Conservation (phyloP, 345 rosid species). For the Salix koriyanagi region DNA sequence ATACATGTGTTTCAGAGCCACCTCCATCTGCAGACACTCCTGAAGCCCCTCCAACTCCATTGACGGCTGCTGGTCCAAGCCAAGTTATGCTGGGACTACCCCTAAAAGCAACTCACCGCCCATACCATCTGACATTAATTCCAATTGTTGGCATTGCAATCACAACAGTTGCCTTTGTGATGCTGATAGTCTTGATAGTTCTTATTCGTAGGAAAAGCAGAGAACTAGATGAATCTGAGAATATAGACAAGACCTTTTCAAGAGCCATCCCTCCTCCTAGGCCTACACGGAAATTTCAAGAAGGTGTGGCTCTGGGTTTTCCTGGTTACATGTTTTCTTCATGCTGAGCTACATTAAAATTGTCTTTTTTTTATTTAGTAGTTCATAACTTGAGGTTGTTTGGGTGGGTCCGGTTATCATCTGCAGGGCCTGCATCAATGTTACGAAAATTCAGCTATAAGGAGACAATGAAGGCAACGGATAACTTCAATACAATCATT, state of each 20-base stretch:
- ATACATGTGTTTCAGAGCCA: conserved; percentile 29
- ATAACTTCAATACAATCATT: conserved; percentile 56
- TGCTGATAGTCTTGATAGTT: conserved; percentile 58
- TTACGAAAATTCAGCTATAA: conserved; percentile 70
- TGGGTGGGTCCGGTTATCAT: conserved; percentile 3
- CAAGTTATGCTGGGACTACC: conserved; percentile 41
- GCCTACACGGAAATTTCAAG: conserved; percentile 54
- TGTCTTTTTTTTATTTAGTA: neutral
- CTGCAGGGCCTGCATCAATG: conserved; percentile 59
- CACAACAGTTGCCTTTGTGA: conserved; percentile 48
- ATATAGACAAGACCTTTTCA: conserved; percentile 38
- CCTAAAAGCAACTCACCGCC: conserved; percentile 40
- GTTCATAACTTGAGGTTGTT: neutral
- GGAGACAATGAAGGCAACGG: conserved; percentile 80
- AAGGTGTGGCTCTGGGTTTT: conserved; percentile 43
- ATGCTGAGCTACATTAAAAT: neutral
- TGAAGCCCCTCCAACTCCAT: conserved; percentile 53
- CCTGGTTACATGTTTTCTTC: conserved; percentile 6
- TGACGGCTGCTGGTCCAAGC: conserved; percentile 64
- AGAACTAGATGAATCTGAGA: conserved; percentile 55
- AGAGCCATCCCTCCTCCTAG: conserved; percentile 48
- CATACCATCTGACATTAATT: conserved; percentile 58
- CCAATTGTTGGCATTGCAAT: conserved; percentile 68
- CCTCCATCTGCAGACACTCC: conserved; percentile 47
- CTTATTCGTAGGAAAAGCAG: conserved; percentile 64